Evolutionary conservation across 352 stramenopile genomes (phyloP), one percentile per base, ranked within the genome.

Genomic region (Phytophthora megakarya): DNA sequence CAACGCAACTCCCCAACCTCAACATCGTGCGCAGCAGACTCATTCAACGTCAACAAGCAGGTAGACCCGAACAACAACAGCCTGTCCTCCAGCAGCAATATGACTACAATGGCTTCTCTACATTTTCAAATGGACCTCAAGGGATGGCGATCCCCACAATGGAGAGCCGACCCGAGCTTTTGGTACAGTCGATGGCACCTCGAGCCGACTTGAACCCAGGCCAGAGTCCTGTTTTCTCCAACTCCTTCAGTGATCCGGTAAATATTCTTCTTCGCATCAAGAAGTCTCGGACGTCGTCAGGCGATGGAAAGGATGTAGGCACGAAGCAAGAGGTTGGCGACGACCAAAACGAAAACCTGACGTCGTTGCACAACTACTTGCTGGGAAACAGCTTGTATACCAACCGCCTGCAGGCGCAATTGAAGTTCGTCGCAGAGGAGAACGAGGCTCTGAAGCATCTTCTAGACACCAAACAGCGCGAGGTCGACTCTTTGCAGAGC

Each of bases 221-320:
- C 9, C 55, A 65, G 45, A 77, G 51, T 28, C 46, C 65, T 45
- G 65, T 65, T 28, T 86, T 86, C 40, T 74, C 65, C 21, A 85
- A 80, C 45, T 88, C 82, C 2, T 88, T 89, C 46, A 90, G 73
- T 43, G 83, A 92, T 47, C 83, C 83, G 1, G 83, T 92, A n/a
- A 80, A 90, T 37, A 89, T 92, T 42, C 48, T 92, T 40, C 57
- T 92, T 12, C 80, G 79, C 16, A 90, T 92, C 62, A 92, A 92
- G 59, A 86, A 92, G 39, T 92, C 80, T n/a, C 67, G 69, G 15
- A 63, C 72, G 12, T 70, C 67, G 30, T 72, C 70, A 38, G 54
- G 63, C 22, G 61, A 70, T 51, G 57, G 55, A 19, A 61, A 67
- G 22, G 50, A 77, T n/a, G 58, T 77, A n/a, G 51, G 67, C 19